These are phyloP conservation scores for Trichoderma sp. DNA, from an alignment of 2,329 filamentous ascomycete species.

Conservation along the genomic window DNA sequence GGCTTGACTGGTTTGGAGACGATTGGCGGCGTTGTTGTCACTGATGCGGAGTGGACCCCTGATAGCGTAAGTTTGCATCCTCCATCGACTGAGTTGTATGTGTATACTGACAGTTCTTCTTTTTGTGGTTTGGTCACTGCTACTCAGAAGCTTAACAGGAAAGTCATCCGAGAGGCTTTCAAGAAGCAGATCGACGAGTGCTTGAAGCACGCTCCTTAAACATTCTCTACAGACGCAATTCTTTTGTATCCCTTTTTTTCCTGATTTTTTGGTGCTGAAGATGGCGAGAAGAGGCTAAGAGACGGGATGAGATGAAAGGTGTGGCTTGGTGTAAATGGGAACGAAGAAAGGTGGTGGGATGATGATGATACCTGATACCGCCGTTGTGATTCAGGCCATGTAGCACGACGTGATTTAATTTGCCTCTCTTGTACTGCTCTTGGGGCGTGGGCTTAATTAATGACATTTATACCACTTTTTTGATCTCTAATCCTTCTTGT, in stretches of 20 bases:
- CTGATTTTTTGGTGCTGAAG: not conserved
- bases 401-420: slow-evolving; percentile 16
- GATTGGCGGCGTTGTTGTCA: slow-evolving; percentile 73
- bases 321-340: not conserved
- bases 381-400: slow-evolving; percentile 18
- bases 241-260: not conserved
- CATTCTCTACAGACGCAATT: not conserved
- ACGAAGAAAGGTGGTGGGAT: not conserved
- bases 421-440: slow-evolving; percentile 14
- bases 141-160: slow-evolving; percentile 63
- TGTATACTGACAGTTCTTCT: slow-evolving; percentile 26
- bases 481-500: not conserved
- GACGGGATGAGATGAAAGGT: not conserved
- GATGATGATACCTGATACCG: slow-evolving; percentile 29
- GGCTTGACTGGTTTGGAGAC: slow-evolving; percentile 72
- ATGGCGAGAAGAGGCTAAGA: not conserved
- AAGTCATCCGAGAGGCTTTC: slow-evolving; percentile 52
- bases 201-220: slow-evolving; percentile 35
- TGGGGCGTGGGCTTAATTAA: slow-evolving; percentile 14
- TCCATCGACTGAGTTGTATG: not conserved
- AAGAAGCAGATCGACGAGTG: slow-evolving; percentile 51
- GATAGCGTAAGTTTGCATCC: slow-evolving; percentile 65
- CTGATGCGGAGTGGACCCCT: slow-evolving; percentile 87
- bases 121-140: slow-evolving; percentile 56
- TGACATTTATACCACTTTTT: slow-evolving; percentile 20